phyloP scores from a whole-genome alignment of 1,139 yeast species.

The Lodderomyces pseudojiufengensis region DNA sequence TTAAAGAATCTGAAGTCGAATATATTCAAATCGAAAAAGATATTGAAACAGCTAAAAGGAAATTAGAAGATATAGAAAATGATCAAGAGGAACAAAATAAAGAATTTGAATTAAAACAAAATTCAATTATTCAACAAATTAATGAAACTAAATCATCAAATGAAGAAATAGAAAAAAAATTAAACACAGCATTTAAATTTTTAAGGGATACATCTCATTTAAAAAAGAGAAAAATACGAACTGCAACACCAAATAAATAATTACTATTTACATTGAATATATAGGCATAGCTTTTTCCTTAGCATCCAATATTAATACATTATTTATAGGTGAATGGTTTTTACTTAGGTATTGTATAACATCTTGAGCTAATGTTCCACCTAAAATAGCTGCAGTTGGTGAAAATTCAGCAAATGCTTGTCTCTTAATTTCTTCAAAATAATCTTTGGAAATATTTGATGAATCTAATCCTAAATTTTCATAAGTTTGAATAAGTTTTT shows the following conservation, averaged over 20 bases:
- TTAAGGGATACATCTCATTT: slow-evolving; percentile 41
- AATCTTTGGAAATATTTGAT: slow-evolving; percentile 34
- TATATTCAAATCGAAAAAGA: slow-evolving; percentile 28
- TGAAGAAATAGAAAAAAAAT: slow-evolving; percentile 24
- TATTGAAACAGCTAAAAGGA: slow-evolving; percentile 28
- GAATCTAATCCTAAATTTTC: slow-evolving; percentile 33
- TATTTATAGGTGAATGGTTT: slow-evolving; percentile 79
- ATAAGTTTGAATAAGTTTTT: slow-evolving; percentile 23
- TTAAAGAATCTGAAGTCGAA: slow-evolving; percentile 47
- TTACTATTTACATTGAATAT: slow-evolving; percentile 39
- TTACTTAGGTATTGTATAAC: slow-evolving; percentile 77
- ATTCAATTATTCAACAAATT: slow-evolving; percentile 22
- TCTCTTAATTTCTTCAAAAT: slow-evolving; percentile 35
- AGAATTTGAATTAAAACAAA: slow-evolving; percentile 20
- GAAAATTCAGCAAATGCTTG: slow-evolving; percentile 70
- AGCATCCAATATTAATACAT: slow-evolving; percentile 75
- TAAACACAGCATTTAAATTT: slow-evolving; percentile 35
- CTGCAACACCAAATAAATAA: slow-evolving; percentile 31
- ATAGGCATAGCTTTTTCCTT: slow-evolving; percentile 71
- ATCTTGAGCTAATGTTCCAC: slow-evolving; percentile 90
- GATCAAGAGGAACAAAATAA: slow-evolving; percentile 21
- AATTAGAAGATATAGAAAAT: slow-evolving; percentile 24
- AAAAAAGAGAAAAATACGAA: slow-evolving; percentile 43
- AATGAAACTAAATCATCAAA: slow-evolving; percentile 15
- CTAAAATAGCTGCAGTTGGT: slow-evolving; percentile 84